Conservation (phyloP, 768 basidiomycete species). For the Gymnopilus junonius region DNA sequence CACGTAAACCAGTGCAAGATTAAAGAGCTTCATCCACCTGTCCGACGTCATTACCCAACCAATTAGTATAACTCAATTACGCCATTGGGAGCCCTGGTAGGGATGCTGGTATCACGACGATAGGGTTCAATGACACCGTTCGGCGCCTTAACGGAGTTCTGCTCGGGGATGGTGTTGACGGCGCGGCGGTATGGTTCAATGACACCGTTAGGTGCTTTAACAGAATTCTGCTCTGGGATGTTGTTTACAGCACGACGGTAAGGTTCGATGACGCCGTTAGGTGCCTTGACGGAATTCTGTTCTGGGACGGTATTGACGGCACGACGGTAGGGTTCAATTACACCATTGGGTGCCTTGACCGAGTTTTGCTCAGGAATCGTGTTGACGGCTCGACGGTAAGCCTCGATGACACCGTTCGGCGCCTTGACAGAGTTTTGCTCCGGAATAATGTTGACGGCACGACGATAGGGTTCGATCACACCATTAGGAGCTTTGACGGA, state of each 20-base stretch:
- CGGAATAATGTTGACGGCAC: conserved; percentile 28
- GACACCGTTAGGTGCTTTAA: conserved; percentile 27
- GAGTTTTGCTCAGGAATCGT: conserved; percentile 33
- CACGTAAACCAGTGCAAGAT: neutral
- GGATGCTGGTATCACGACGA: conserved; percentile 1
- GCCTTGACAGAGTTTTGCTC: conserved; percentile 39
- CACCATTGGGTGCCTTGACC: conserved; percentile 30
- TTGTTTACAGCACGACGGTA: conserved; percentile 11
- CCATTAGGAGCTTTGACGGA: conserved; percentile 39
- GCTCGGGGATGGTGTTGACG: conserved; percentile 33
- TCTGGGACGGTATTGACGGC: conserved; percentile 28
- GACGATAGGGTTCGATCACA: conserved; percentile 26
- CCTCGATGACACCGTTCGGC: conserved; percentile 33
- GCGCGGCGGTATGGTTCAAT: conserved; percentile 29
- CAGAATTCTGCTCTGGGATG: conserved; percentile 30
- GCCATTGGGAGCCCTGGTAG: conserved; percentile 24
- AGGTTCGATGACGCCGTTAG: conserved; percentile 32
- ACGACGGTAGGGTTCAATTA: conserved; percentile 28
- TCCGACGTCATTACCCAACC: neutral
- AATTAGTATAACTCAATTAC: conserved; percentile 24
- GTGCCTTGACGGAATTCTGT: conserved; percentile 36
- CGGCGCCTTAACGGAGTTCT: conserved; percentile 36
- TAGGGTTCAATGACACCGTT: conserved; percentile 3
- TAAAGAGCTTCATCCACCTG: neutral
- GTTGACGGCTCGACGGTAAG: conserved; percentile 12